Percentiles rank a stretch among this genome's conserved stretches.
Evolutionary conservation across 169 alveolate species (phyloP).

Genomic region (Plasmodium blacklocki): DNA sequence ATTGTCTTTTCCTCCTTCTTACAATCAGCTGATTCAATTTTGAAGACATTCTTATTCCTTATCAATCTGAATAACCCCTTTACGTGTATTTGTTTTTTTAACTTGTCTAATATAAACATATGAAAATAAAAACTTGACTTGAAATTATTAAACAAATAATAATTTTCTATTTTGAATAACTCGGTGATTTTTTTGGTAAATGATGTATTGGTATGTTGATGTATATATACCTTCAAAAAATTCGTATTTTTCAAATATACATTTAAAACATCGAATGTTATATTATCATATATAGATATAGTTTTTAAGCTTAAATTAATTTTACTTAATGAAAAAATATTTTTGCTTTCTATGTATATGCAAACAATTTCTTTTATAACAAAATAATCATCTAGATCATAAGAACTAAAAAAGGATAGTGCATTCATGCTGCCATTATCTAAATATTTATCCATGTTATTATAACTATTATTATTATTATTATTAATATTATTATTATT

Average conservation of each 20-base stretch:
- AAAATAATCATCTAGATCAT: constrained; percentile 51
- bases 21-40: neutral
- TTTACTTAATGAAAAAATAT: constrained; percentile 60
- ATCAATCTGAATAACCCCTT: constrained; percentile 54
- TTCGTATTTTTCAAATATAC: constrained; percentile 54
- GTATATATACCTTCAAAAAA: constrained; percentile 73
- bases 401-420: constrained; percentile 10
- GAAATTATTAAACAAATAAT: constrained; percentile 66
- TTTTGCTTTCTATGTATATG: constrained; percentile 65
- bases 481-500: neutral
- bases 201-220: constrained; percentile 42
- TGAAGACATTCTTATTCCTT: constrained; percentile 48
- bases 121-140: constrained; percentile 41
- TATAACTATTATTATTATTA: neutral
- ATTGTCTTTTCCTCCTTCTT: neutral
- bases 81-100: constrained; percentile 49
- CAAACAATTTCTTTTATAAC: constrained; percentile 68
- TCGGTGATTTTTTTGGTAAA: constrained; percentile 71
- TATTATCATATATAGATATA: constrained; percentile 59
- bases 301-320: constrained; percentile 70
- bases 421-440: neutral
- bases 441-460: neutral
- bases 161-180: constrained; percentile 49
- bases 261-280: constrained; percentile 70
- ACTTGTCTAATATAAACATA: constrained; percentile 60